Base-by-base conservation (phyloP, 2,329 filamentous ascomycete species). In the Pyrenophora tritici-repentis region DNA sequence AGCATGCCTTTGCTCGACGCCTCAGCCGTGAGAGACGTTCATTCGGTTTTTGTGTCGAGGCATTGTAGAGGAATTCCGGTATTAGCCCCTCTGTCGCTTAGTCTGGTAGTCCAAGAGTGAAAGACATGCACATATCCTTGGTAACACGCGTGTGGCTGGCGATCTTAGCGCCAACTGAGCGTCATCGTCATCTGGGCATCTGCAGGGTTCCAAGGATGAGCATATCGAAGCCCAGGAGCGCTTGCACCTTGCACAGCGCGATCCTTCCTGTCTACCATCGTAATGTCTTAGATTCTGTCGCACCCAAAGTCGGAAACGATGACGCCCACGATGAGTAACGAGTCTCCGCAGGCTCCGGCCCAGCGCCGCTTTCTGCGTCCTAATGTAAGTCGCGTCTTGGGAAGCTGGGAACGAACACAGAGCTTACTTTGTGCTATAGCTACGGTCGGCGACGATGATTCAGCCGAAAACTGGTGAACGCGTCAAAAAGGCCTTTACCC, bases 391-490 rank as follows among this genome's bases (percentile, higher is more conserved):
- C 41, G 44, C 41, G 48, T 51, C 52, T 33, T 35, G 14, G 29
- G 42, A 31, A 32, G 10, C 9, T 29, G 12, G 13, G 26, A 33
- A 5, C 22, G 14, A 32, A 32, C 35, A 17, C 31, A 50, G 38
- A 49, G 52, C 63, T 70, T 24, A 72, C 65, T 47, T 45, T 6
- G 50, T 5, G 6, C 35, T 32, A 47, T 63, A 91, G 81, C 81
- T 95, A 55, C 87, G 88, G 61, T 89, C 93, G 70, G 90, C 90
- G 59, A 94, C 90, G 37, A 91, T 95, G 72, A 88, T 97, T 62
- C 83, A 96, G 47, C 91, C 93, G 6, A 81, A 83, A 52, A 97
- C 91, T 2, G 92, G 93, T 65, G 89, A 96, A 74, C 89, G 91
- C 58, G 83, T 91, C 39, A 88, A 86, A 67, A 88, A 89, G 56